phyloP scores from a whole-genome alignment of 495 filamentous ascomycete genomes.

The Neurospora discreta region DNA sequence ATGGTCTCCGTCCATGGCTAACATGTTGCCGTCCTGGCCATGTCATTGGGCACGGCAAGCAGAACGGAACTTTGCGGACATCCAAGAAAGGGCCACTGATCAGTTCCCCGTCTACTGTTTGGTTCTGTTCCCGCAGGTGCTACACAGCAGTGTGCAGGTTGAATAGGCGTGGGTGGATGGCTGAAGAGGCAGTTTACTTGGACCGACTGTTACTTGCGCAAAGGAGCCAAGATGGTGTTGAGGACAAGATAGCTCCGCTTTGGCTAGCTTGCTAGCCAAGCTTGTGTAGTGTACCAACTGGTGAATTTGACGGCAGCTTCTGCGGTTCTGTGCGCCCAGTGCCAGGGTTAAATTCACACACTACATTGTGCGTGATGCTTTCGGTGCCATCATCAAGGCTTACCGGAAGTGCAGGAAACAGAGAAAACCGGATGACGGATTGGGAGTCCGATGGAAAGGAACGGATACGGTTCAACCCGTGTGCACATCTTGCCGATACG shows the following conservation, averaged over 20 bases:
- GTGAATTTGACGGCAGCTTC: neutral
- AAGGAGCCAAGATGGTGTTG: neutral
- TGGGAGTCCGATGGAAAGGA: neutral
- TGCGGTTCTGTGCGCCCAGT: neutral
- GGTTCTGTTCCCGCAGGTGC: neutral
- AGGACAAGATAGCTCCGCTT: neutral
- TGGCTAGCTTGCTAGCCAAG: neutral
- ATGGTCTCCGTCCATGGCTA: neutral
- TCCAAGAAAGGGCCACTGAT: neutral
- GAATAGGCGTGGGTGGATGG: neutral
- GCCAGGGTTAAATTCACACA: neutral
- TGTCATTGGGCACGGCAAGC: neutral
- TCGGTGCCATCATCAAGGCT: neutral
- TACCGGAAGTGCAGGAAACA: neutral
- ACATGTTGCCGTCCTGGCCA: neutral
- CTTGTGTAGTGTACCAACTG: neutral
- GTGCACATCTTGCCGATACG: neutral
- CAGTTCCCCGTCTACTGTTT: neutral
- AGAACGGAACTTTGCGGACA: neutral
- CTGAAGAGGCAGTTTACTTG: neutral
- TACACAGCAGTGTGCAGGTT: neutral
- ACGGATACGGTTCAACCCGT: neutral
- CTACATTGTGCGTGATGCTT: neutral
- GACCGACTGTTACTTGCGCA: neutral
- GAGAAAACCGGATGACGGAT: neutral